Evolutionary conservation across 2,329 filamentous ascomycete genomes (phyloP), one percentile per base, ranked within the genome.

Genomic region (Clonostachys rhizophaga): DNA sequence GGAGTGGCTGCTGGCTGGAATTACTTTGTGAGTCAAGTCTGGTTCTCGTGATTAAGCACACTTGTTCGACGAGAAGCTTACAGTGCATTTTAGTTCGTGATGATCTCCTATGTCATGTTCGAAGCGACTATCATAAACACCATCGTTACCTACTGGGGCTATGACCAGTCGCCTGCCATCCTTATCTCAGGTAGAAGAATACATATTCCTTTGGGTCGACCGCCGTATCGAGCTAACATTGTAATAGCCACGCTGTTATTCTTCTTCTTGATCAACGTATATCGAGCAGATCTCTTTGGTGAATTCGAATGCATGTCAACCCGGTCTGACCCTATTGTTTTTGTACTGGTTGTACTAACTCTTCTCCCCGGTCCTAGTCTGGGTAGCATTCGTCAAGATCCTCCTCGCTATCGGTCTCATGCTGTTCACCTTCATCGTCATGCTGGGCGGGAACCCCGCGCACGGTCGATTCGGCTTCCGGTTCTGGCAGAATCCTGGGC

Each of bases 381-480:
- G 20, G 20, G 20, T 24, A 24, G 20, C 20, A 24, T 24, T 24
- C 20, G 20, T 24, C 30, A 45, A 45, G 16, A 24, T 45, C 36
- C 13, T 45, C 12, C 34, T 45, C 5, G 44, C 44, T 20, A 14
- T 13, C 40, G 44, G 44, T 12, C 44, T 45, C 14, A 37, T 45
- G 39, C 34, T 40, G 2, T 48, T 48, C 41, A 48, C 46, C 12
- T 40, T 48, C 2, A 18, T 48, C 24, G 30, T 30, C 17, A 48
- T 48, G 46, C 18, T 44, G 11, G 46, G 46, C 11, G 46, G 46
- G 5, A 48, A 48, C 24, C 46, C 46, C 9, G 34, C 34, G 14
- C 33, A 48, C 18, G 46, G 44, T 18, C 34, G 34, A 5, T 48
- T 40, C 33, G 46, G 46, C 14, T 48, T 48, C 36, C 41, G 46